Evolutionary conservation across 2,329 filamentous ascomycete genomes (phyloP), one percentile per base, ranked within the genome.

Genomic region (Phialophora macrospora): DNA sequence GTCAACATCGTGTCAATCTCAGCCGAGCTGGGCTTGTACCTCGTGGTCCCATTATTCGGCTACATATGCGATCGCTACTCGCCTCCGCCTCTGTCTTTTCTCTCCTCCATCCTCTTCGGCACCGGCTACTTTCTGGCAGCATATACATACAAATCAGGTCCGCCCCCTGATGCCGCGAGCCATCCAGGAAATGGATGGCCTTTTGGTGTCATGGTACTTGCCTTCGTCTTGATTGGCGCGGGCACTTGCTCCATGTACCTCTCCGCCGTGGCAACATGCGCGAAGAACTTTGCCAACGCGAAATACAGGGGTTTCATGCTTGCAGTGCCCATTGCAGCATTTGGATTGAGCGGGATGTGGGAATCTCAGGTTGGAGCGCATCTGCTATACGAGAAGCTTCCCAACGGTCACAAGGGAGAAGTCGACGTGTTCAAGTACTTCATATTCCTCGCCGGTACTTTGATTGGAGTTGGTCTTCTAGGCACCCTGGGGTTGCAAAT

Each of bases 311-410:
- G 95, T 0, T 80, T 99, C 58, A 94, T 96, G 66, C 83, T 99
- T 62, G 93, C 94, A 1, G 84, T 92, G 66, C 95, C 95, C 1
- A 97, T 98, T 76, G 92, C 95, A 0, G 90, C 91, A 6, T 97
- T 97, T 76, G 95, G 95, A 0, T 78, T 99, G 63, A 97, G 93
- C 74, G 93, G 93, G 55, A 94, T 99, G 90, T 96, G 95, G 91
- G 85, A 95, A 79, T 96, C 92, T 73, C 94, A 98, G 80, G 80
- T 96, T 26, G 94, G 90, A 32, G 94, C 88, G 72, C 86, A 88
- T 59, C 75, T 96, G 60, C 85, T 98, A 48, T 91, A 87, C 76
- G 91, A 94, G 76, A 84, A 75, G 62, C 81, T 81, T 7, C 82
- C 86, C 0, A 87, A 91, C 67, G 91, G 91, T 4, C 82, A 80